Evolutionary conservation across 306 rosid species (phyloP).

Genomic region (Sechiopsis laciniata): DNA sequence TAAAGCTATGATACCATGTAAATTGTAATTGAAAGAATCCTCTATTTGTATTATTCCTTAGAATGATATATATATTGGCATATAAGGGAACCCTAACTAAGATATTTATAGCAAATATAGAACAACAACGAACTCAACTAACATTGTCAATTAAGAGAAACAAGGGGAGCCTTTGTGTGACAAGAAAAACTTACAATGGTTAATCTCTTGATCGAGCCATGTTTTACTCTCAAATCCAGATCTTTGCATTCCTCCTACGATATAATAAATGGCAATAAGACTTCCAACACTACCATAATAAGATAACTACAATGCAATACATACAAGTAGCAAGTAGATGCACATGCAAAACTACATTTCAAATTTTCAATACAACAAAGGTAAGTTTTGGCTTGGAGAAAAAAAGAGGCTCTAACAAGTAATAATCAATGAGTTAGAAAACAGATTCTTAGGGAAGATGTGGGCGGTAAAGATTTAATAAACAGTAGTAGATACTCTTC

Average conservation of each 20-base stretch:
- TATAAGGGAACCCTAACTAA: too few species aligned
- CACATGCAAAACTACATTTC: neutral
- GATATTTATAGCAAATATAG: too few species aligned
- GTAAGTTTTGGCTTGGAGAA: constrained; percentile 12
- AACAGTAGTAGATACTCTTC: neutral
- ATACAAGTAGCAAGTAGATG: constrained; percentile 10
- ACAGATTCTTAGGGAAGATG: neutral
- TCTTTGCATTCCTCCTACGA: constrained; percentile 80
- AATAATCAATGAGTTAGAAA: neutral
- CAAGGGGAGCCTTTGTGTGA: neutral
- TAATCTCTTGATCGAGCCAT: constrained; percentile 51
- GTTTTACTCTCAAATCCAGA: constrained; percentile 58
- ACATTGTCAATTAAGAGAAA: neutral
- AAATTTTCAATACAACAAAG: constrained; percentile 1
- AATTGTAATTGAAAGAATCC: too few species aligned
- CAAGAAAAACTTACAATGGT: constrained; percentile 48
- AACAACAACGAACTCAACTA: neutral
- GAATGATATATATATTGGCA: too few species aligned
- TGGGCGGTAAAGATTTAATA: neutral
- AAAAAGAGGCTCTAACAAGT: constrained; percentile 11
- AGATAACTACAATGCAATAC: constrained; percentile 16
- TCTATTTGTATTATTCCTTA: too few species aligned
- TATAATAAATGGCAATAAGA: constrained; percentile 21
- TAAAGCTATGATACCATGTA: too few species aligned
- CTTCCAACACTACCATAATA: constrained; percentile 18